These are phyloP conservation scores for Helicostylum pulchrum DNA, from an alignment of 192 early-diverging fungal species.

Conservation along the genomic window DNA sequence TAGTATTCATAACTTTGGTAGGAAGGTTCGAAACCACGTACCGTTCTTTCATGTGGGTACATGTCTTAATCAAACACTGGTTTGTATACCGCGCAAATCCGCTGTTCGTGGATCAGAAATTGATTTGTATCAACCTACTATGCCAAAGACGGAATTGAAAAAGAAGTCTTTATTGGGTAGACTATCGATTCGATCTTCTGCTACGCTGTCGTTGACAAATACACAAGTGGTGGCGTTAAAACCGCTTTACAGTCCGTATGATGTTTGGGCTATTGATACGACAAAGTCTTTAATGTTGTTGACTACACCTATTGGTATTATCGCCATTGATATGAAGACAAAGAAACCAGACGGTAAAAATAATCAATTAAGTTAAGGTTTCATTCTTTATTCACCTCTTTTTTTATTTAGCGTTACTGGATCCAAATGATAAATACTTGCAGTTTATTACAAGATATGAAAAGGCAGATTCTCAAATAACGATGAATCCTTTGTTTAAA, in stretches of 20 bases:
- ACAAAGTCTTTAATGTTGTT: constrained; percentile 79
- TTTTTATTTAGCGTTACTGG: constrained; percentile 58
- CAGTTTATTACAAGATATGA: constrained; percentile 80
- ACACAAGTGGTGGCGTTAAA: constrained; percentile 40
- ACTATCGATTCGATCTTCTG: constrained; percentile 38
- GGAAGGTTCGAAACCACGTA: constrained; percentile 56
- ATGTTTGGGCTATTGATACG: constrained; percentile 82
- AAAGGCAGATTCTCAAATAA: constrained; percentile 26
- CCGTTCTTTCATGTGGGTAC: constrained; percentile 73
- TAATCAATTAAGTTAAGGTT: too few species aligned
- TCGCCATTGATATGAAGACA: constrained; percentile 84
- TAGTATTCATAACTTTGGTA: constrained; percentile 27
- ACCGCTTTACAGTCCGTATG: constrained; percentile 91
- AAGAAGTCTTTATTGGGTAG: constrained; percentile 41
- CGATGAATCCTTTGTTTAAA: constrained; percentile 44
- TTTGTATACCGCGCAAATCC: constrained; percentile 69
- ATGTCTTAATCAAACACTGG: constrained; percentile 47
- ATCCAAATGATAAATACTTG: constrained; percentile 74
- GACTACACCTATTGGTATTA: constrained; percentile 85
- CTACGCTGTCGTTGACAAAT: neutral
- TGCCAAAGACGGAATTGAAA: constrained; percentile 43
- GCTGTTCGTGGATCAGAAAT: constrained; percentile 66
- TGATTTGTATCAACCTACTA: constrained; percentile 68
- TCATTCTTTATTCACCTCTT: constrained; percentile 23
- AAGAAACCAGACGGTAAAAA: constrained; percentile 66